These are phyloP conservation scores for Pharus latifolius DNA, from an alignment of 176 grass and related monocot species.

Conservation along the genomic window DNA sequence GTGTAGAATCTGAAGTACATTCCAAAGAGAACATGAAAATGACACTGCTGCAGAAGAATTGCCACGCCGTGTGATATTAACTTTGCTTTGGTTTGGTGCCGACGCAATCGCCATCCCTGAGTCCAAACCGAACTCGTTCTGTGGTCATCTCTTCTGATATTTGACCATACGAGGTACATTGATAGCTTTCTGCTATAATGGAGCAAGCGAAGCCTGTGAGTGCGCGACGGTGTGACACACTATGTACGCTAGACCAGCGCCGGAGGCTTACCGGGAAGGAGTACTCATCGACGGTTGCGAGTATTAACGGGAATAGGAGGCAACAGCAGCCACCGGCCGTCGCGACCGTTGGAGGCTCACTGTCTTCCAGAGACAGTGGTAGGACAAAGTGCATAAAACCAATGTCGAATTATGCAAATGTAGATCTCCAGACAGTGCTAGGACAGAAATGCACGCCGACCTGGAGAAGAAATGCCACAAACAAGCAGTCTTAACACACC, in stretches of 20 bases:
- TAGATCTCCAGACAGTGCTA: neutral
- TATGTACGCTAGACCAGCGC: too few relatives aligned
- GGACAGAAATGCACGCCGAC: conserved; percentile 7
- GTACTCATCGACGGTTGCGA: neutral
- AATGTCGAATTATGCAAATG: neutral
- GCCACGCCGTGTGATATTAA: too few relatives aligned
- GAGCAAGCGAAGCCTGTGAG: conserved; percentile 13
- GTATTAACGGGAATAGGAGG: too few relatives aligned
- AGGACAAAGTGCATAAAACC: too few relatives aligned
- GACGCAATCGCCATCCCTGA: neutral
- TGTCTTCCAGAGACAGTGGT: too few relatives aligned
- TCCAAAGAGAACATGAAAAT: conserved; percentile 14
- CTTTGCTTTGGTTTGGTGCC: neutral
- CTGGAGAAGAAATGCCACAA: conserved; percentile 34
- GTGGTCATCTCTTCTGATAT: too few relatives aligned
- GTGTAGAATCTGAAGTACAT: neutral
- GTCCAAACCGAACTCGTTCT: too few relatives aligned
- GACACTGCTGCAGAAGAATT: neutral
- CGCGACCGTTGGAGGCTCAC: too few relatives aligned
- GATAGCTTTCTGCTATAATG: neutral
- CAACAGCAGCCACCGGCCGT: too few relatives aligned
- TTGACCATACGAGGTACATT: too few relatives aligned
- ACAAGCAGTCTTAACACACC: neutral
- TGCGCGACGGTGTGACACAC: too few relatives aligned
- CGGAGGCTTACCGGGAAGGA: conserved; percentile 38